These are phyloP conservation scores for Aspergillus alliaceus DNA, from an alignment of 2,329 filamentous ascomycete genomes.

Conservation along the genomic window DNA sequence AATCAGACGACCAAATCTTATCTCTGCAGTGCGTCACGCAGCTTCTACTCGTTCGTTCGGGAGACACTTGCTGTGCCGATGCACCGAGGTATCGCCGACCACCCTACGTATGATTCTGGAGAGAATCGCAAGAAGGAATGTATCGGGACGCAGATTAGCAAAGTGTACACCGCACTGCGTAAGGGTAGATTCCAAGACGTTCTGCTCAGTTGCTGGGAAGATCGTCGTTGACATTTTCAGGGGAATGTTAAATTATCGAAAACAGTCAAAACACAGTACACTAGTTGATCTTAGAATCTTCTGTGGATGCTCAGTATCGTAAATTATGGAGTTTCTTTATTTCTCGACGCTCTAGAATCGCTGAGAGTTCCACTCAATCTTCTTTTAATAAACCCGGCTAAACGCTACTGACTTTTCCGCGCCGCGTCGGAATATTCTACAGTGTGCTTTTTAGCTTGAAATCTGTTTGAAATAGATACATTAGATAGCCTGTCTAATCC, in stretches of 20 bases:
- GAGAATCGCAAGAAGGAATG: conserved; percentile 10
- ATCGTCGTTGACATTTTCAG: background rate
- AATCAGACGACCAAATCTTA: conserved; percentile 15
- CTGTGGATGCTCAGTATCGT: background rate
- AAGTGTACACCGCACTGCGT: conserved; percentile 26
- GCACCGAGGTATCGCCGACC: conserved; percentile 32
- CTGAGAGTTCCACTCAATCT: background rate
- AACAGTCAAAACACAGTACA: background rate
- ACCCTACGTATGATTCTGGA: conserved; percentile 20
- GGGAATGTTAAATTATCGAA: background rate
- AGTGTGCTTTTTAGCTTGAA: background rate
- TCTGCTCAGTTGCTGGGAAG: conserved; percentile 1
- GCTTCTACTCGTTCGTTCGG: conserved; percentile 39
- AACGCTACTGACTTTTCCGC: background rate
- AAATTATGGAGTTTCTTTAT: background rate
- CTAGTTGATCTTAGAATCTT: background rate
- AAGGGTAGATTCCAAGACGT: conserved; percentile 13
- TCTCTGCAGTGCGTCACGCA: conserved; percentile 31
- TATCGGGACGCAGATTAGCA: conserved; percentile 25
- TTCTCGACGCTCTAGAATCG: background rate
- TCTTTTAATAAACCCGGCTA: background rate
- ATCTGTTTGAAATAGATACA: background rate
- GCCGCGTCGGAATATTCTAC: background rate
- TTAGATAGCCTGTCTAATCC: background rate
- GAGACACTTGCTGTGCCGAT: conserved; percentile 33